Evolutionary conservation across 192 early-diverging fungal genomes (phyloP).

Genomic region (Coemansia sp.): DNA sequence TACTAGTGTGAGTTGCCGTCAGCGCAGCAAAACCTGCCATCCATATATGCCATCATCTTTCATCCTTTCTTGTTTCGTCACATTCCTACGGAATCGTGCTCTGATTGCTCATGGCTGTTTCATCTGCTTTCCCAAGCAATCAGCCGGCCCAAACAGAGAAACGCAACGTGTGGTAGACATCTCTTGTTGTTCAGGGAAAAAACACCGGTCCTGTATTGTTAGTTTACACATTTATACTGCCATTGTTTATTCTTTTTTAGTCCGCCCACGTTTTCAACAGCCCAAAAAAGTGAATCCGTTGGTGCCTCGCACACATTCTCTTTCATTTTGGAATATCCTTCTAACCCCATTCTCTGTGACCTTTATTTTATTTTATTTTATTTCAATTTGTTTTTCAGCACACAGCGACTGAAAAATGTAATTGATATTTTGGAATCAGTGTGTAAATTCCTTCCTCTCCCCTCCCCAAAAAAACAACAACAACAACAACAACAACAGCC

Average conservation of each 20-base stretch:
- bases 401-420: no score
- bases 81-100: not conserved
- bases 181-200: not conserved
- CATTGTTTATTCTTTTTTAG: constrained; percentile 3
- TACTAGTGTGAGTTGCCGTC: no score
- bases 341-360: not conserved
- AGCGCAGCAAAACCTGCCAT: no score
- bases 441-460: not conserved
- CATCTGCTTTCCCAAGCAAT: not conserved
- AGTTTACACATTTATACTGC: not conserved
- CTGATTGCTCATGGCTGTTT: not conserved
- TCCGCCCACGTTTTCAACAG: constrained; percentile 7
- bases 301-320: not conserved
- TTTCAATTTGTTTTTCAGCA: no score
- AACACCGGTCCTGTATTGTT: not conserved
- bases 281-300: not conserved
- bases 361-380: not conserved
- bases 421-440: not conserved
- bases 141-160: not conserved
- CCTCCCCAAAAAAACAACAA: not conserved
- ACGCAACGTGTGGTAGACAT: not conserved
- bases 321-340: constrained; percentile 1
- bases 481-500: no score
- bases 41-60: no score
- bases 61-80: no score